These are phyloP conservation scores for Irpex sp. DNA, from an alignment of 1,284 basidiomycete genomes.

Conservation along the genomic window DNA sequence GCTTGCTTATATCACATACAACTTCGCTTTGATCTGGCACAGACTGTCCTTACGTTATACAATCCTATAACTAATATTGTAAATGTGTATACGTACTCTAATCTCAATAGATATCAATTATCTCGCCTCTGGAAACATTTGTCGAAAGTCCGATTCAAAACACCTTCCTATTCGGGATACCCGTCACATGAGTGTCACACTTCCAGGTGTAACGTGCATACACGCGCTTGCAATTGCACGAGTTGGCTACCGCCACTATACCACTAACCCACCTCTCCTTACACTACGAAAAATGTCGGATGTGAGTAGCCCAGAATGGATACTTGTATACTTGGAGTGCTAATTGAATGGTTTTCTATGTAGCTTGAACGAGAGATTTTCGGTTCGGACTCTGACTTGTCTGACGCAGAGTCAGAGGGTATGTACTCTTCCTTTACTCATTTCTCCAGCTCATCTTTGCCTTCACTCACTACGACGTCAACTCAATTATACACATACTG, in stretches of 20 bases:
- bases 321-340: neutral
- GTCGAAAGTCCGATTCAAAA: neutral
- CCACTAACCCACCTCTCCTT: neutral
- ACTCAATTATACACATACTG: too few relatives aligned
- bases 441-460: too few relatives aligned
- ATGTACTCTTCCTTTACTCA: slow-evolving; percentile 12
- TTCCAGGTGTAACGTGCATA: neutral
- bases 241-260: neutral
- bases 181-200: slow-evolving; percentile 2
- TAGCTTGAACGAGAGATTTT: slow-evolving; percentile 66
- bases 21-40: too few relatives aligned
- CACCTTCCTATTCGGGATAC: neutral
- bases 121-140: neutral
- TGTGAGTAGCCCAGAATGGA: neutral
- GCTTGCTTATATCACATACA: too few relatives aligned
- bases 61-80: too few relatives aligned
- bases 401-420: slow-evolving; percentile 58
- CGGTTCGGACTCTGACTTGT: slow-evolving; percentile 75
- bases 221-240: neutral
- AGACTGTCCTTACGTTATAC: too few relatives aligned
- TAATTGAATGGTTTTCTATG: slow-evolving; percentile 15
- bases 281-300: slow-evolving; percentile 3
- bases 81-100: too few relatives aligned
- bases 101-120: neutral
- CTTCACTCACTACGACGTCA: too few relatives aligned